phyloP scores from a whole-genome alignment of 2,329 filamentous ascomycete genomes.

The Paecilomyces sp. region DNA sequence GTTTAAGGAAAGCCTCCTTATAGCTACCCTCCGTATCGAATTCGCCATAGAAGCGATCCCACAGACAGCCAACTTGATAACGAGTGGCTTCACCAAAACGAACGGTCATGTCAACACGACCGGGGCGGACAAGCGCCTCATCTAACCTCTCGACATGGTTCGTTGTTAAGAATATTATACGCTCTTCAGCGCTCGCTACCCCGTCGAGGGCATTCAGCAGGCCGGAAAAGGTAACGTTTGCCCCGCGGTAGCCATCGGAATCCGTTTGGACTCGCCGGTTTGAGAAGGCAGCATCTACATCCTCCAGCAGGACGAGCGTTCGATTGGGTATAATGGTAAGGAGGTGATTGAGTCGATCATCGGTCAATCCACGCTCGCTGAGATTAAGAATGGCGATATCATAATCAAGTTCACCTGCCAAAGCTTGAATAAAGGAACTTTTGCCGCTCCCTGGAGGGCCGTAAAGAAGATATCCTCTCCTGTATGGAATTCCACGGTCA shows the following conservation, averaged over 20 bases:
- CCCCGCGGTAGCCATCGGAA: slow-evolving; percentile 74
- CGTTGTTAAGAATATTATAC: slow-evolving; percentile 88
- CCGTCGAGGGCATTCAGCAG: slow-evolving; percentile 81
- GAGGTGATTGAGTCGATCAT: slow-evolving; percentile 79
- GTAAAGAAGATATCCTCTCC: slow-evolving; percentile 80
- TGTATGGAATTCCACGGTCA: slow-evolving; percentile 89
- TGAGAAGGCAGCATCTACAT: slow-evolving; percentile 83
- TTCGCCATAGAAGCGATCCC: slow-evolving; percentile 91
- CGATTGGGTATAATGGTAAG: slow-evolving; percentile 77
- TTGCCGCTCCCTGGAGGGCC: slow-evolving; percentile 89
- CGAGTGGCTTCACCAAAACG: slow-evolving; percentile 80
- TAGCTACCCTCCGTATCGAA: slow-evolving; percentile 59
- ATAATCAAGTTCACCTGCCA: slow-evolving; percentile 88
- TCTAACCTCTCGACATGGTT: slow-evolving; percentile 90
- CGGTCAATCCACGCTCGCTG: slow-evolving; percentile 81
- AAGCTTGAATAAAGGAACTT: slow-evolving; percentile 90
- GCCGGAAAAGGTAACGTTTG: slow-evolving; percentile 90
- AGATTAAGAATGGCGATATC: slow-evolving; percentile 89
- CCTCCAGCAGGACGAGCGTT: slow-evolving; percentile 77
- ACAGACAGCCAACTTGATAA: slow-evolving; percentile 79
- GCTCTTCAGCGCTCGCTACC: slow-evolving; percentile 88
- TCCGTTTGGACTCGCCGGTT: slow-evolving; percentile 68
- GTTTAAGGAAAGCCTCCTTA: slow-evolving; percentile 62
- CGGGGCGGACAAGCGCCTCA: slow-evolving; percentile 80
- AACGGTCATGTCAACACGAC: slow-evolving; percentile 88